Conservation (phyloP, 2,329 filamentous ascomycete species). For the Cladosporium colombiae region DNA sequence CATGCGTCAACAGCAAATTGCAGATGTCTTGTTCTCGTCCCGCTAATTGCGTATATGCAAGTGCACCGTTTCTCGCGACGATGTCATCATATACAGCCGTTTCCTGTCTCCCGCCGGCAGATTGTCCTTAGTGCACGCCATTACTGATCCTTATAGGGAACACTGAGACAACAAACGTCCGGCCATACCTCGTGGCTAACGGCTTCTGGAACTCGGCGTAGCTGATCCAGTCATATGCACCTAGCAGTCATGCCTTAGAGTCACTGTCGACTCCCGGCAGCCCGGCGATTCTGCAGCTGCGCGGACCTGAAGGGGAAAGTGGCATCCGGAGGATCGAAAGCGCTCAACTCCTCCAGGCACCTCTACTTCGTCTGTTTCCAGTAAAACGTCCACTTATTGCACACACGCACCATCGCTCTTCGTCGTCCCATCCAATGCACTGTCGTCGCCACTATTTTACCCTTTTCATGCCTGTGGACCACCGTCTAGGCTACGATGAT, state of each 20-base stretch:
- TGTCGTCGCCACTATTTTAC: not conserved
- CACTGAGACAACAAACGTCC: conserved; percentile 1
- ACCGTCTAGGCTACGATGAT: not conserved
- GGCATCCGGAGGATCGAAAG: not conserved
- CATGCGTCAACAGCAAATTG: not conserved
- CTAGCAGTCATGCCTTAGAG: not conserved
- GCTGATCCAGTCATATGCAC: not conserved
- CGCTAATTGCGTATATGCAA: not conserved
- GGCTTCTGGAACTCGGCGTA: not conserved
- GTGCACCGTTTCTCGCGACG: not conserved
- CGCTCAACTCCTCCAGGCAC: not conserved
- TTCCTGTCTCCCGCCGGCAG: not conserved
- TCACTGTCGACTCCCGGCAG: not conserved
- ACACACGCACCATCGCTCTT: not conserved
- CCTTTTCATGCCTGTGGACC: not conserved
- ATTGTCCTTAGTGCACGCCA: conserved; percentile 1
- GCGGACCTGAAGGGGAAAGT: not conserved
- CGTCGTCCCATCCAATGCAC: not conserved
- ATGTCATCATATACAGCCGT: conserved; percentile 2
- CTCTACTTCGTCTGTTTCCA: not conserved
- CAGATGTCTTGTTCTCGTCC: not conserved
- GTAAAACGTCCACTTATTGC: not conserved
- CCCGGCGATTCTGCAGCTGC: not conserved
- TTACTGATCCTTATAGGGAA: not conserved
- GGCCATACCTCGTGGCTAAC: not conserved